These are phyloP conservation scores for Fusarium oxysporum DNA, from an alignment of 2,329 filamentous ascomycete species.

Conservation along the genomic window DNA sequence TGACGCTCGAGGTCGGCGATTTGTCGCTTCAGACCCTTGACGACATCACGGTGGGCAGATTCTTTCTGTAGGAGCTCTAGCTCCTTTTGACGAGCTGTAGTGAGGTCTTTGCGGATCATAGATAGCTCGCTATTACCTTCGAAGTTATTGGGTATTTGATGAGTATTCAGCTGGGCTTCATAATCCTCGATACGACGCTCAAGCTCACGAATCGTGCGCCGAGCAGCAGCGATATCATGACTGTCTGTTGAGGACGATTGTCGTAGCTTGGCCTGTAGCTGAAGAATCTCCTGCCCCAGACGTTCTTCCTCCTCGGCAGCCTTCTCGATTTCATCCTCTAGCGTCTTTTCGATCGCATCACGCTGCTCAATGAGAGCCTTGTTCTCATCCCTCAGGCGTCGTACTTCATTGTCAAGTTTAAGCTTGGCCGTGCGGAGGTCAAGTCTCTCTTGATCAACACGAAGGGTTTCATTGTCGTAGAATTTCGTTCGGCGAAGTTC, in stretches of 20 bases:
- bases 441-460: slow-evolving; percentile 75
- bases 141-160: slow-evolving; percentile 48
- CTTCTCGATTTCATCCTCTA: slow-evolving; percentile 74
- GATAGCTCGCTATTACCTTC: slow-evolving; percentile 67
- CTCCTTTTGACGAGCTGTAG: slow-evolving; percentile 74
- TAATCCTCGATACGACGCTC: slow-evolving; percentile 70
- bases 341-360: slow-evolving; percentile 69
- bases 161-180: slow-evolving; percentile 56
- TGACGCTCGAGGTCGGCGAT: slow-evolving; percentile 75
- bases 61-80: slow-evolving; percentile 74
- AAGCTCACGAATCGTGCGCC: slow-evolving; percentile 73
- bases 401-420: slow-evolving; percentile 75
- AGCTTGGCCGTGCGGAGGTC: slow-evolving; percentile 75
- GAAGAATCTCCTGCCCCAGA: slow-evolving; percentile 64
- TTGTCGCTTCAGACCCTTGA: slow-evolving; percentile 73
- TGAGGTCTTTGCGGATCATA: slow-evolving; percentile 71
- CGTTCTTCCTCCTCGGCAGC: slow-evolving; percentile 75
- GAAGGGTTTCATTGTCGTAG: slow-evolving; percentile 68
- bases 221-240: slow-evolving; percentile 68
- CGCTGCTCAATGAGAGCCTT: slow-evolving; percentile 66
- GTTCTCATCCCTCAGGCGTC: slow-evolving; percentile 74
- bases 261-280: slow-evolving; percentile 60
- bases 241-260: slow-evolving; percentile 61
- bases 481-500: slow-evolving; percentile 68
- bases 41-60: slow-evolving; percentile 68